phyloP scores from a whole-genome alignment of 331 rosid genomes.

The Spiraea crenata region DNA sequence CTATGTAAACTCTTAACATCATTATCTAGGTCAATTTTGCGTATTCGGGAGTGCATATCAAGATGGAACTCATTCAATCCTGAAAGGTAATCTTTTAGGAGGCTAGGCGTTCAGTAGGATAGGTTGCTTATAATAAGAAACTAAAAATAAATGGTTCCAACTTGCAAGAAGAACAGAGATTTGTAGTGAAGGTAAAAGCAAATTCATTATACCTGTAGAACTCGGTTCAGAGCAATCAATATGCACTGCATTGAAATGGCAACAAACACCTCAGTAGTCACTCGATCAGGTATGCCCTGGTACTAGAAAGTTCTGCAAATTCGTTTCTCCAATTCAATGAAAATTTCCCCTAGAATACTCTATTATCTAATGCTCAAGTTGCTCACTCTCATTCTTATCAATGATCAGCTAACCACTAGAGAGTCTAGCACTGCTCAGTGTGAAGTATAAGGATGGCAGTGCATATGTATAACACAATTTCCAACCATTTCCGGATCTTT shows the following conservation, averaged over 20 bases:
- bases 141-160: too few relatives aligned
- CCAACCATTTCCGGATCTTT: too few relatives aligned
- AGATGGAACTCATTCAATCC: neutral
- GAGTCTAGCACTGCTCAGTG: too few relatives aligned
- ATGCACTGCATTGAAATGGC: conserved; percentile 99
- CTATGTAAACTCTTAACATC: conserved; percentile 77
- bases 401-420: too few relatives aligned
- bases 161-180: neutral
- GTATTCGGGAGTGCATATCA: conserved; percentile 53
- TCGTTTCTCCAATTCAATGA: too few relatives aligned
- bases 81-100: neutral
- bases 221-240: conserved; percentile 91
- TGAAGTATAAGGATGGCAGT: too few relatives aligned
- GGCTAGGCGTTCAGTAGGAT: neutral
- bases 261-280: conserved; percentile 90
- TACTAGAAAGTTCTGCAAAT: too few relatives aligned
- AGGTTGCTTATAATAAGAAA: too few relatives aligned
- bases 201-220: conserved; percentile 79
- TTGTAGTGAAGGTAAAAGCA: neutral
- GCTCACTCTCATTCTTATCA: too few relatives aligned
- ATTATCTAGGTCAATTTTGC: conserved; percentile 70
- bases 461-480: too few relatives aligned
- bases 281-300: conserved; percentile 95
- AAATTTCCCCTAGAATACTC: too few relatives aligned
- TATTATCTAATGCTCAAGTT: too few relatives aligned